Evolutionary conservation across 192 early-diverging fungal species (phyloP), one percentile per base, ranked within the genome.

Genomic region (Entophlyctis luteolus): DNA sequence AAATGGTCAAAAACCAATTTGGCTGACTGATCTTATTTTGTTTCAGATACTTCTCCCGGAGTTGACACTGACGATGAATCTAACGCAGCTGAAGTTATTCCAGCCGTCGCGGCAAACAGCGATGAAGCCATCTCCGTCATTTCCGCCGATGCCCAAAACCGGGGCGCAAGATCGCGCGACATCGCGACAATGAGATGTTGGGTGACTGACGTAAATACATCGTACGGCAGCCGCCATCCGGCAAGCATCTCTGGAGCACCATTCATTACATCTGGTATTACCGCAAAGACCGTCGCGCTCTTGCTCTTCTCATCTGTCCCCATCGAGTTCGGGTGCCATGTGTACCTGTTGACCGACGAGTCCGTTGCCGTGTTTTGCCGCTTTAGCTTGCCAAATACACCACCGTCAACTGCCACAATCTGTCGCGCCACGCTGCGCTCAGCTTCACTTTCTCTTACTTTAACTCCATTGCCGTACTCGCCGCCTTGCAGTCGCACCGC

Each of bases 51-150:
- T n/a, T n/a, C n/a, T n/a, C n/a, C n/a, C n/a, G n/a, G n/a, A n/a
- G n/a, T n/a, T n/a, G n/a, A n/a, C n/a, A n/a, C n/a, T n/a, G n/a
- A n/a, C n/a, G n/a, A n/a, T n/a, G n/a, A n/a, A n/a, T n/a, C n/a
- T n/a, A n/a, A n/a, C n/a, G n/a, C n/a, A n/a, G n/a, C n/a, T n/a
- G n/a, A n/a, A n/a, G n/a, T n/a, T n/a, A n/a, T n/a, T n/a, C n/a
- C n/a, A n/a, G n/a, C n/a, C n/a, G n/a, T n/a, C n/a, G n/a, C n/a
- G n/a, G n/a, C n/a, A n/a, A n/a, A n/a, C n/a, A n/a, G n/a, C n/a
- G n/a, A n/a, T n/a, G n/a, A n/a, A n/a, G n/a, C n/a, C 42, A 63
- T 18, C 22, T 49, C 60, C 47, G 22, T 63, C 46, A 63, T 59
- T 14, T 8, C 37, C 23, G 58, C 25, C 20, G 47, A 50, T 32